Percentiles rank a stretch among this genome's conserved stretches.
Conservation (phyloP, 495 filamentous ascomycete species). For the Cladorrhinum samala region DNA sequence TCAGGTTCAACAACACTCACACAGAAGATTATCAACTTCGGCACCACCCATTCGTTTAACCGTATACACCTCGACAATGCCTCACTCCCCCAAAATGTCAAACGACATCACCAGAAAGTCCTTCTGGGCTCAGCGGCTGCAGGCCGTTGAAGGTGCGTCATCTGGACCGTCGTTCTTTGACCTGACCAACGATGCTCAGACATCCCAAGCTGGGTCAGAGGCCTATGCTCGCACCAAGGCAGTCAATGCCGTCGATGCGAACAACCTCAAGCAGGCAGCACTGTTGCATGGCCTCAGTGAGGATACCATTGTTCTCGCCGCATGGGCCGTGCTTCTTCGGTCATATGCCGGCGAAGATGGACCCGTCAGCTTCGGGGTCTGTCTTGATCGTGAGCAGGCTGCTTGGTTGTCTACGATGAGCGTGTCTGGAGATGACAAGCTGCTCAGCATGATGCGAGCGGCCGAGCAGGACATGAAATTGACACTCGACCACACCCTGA, state of each 20-base stretch:
- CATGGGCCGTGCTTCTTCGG: slow-evolving; percentile 7
- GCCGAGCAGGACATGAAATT: slow-evolving; percentile 10
- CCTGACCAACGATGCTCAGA: background rate
- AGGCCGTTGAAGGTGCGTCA: background rate
- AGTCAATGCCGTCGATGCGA: slow-evolving; percentile 5
- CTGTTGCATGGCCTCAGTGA: slow-evolving; percentile 3
- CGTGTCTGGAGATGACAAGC: slow-evolving; percentile 4
- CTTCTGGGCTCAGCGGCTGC: slow-evolving; percentile 8
- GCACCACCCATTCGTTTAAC: too few relatives aligned
- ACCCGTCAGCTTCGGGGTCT: slow-evolving; percentile 8
- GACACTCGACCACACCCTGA: slow-evolving; percentile 6
- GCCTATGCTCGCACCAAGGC: slow-evolving; percentile 8
- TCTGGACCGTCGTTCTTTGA: slow-evolving; percentile 2
- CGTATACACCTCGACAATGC: background rate
- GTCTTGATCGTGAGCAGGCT: slow-evolving; percentile 6
- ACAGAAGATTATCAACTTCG: too few relatives aligned
- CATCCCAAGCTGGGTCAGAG: background rate
- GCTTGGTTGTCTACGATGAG: slow-evolving; percentile 6
- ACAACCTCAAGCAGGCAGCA: slow-evolving; percentile 3
- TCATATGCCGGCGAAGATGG: slow-evolving; percentile 5
- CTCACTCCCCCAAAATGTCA: slow-evolving; percentile 1
- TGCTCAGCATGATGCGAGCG: slow-evolving; percentile 2
- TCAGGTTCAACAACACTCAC: too few relatives aligned
- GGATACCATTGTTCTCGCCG: slow-evolving; percentile 3
- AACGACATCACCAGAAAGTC: slow-evolving; percentile 11